Base-by-base conservation (phyloP, 2,329 filamentous ascomycete genomes). In the Alternaria viburni region DNA sequence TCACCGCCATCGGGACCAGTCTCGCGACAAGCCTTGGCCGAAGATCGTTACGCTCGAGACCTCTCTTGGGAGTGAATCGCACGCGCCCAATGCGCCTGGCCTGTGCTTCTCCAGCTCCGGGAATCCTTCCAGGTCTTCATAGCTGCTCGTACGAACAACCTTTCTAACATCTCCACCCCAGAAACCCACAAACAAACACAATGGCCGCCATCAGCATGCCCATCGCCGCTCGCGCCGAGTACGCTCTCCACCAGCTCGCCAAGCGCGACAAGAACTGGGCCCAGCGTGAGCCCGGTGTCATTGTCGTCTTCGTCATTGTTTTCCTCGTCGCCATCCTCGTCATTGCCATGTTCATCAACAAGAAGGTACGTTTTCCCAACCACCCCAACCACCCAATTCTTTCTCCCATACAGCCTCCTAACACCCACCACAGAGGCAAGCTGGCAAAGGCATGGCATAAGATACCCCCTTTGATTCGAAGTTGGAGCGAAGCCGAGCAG, bases 271-370 rank as follows among this genome's bases (percentile, higher is more conserved):
- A 75, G 60, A 87, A 89, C 82, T 90, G 86, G 85, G 86, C 88
- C 23, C 69, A 78, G 64, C 72, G 79, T 30, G 86, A 90, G 73
- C 83, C 85, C 47, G 88, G 88, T 77, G 87, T 89, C 66, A 83
- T 90, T 54, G 81, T 89, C 67, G 88, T 90, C 60, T 88, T 90
- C 79, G 83, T 81, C 77, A 87, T 90, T 69, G 82, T 89, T 76
- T 86, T 86, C 72, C 71, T 88, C 64, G 85, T 90, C 68, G 82
- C 65, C 43, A 59, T 84, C 64, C 83, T 87, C 25, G 74, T 90
- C 52, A 66, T 84, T 59, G 70, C 73, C 54, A 81, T 90, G 44
- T 84, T 86, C 73, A 70, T 86, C 65, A 82, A 83, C 67, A 82
- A 84, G 65, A 81, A 77, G 72, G 75, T 84, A 74, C 49, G 72